These are phyloP conservation scores for Komagataella phaffii DNA, from an alignment of 805 yeast genomes.

Conservation along the genomic window DNA sequence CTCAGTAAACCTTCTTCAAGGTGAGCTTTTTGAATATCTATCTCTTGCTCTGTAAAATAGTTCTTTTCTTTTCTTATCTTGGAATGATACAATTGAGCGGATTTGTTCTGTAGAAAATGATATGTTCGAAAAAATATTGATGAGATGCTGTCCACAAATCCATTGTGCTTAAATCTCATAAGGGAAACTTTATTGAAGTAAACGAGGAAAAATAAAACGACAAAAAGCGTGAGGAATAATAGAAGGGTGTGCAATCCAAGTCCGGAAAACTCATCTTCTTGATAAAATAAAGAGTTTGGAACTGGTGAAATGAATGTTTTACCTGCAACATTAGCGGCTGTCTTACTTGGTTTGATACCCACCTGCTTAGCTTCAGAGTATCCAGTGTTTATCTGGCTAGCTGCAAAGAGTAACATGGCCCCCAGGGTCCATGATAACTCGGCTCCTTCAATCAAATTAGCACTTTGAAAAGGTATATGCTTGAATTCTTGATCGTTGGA, in stretches of 20 bases:
- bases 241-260: neutral
- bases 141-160: neutral
- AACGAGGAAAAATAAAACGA: too few relatives aligned
- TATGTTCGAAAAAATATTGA: neutral
- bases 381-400: slow-evolving; percentile 38
- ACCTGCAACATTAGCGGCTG: slow-evolving; percentile 14
- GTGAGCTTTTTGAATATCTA: neutral
- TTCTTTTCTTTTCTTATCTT: neutral
- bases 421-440: slow-evolving; percentile 97
- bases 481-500: slow-evolving; percentile 18
- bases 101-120: neutral
- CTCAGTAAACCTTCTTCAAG: neutral
- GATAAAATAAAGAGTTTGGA: neutral
- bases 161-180: neutral
- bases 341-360: slow-evolving; percentile 28
- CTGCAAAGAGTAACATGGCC: slow-evolving; percentile 69
- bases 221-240: neutral
- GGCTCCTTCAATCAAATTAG: slow-evolving; percentile 64
- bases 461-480: slow-evolving; percentile 67
- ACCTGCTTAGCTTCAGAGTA: slow-evolving; percentile 6
- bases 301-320: slow-evolving; percentile 11
- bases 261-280: neutral
- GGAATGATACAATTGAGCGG: neutral
- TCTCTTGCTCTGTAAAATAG: neutral
- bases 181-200: neutral